phyloP scores from a whole-genome alignment of 1,284 basidiomycete genomes.

The Pseudozyma tsukubaensis region DNA sequence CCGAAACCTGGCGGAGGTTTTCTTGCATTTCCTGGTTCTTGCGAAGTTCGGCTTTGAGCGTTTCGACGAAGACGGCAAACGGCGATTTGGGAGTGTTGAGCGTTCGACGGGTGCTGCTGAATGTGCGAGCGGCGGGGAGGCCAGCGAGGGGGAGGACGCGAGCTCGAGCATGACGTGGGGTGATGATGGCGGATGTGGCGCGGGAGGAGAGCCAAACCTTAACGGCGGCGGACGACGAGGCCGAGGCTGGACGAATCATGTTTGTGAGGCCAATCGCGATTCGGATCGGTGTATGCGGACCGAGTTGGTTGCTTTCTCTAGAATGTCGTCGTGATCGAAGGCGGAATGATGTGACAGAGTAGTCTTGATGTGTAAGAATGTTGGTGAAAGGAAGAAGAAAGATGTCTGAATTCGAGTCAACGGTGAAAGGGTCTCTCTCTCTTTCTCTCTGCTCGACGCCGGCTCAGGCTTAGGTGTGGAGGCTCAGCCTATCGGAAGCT shows the following conservation, averaged over 20 bases:
- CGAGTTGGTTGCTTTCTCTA: no score
- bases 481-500: no score
- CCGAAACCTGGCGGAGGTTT: conserved; percentile 95
- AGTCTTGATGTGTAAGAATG: no score
- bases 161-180: conserved; percentile 13
- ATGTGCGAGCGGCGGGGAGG: conserved; percentile 4
- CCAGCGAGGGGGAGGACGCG: not conserved
- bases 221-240: conserved; percentile 5
- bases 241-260: conserved; percentile 24
- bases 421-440: conserved; percentile 1
- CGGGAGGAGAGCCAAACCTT: conserved; percentile 29
- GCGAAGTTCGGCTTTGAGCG: conserved; percentile 87
- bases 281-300: not conserved
- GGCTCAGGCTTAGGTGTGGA: no score
- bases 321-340: no score
- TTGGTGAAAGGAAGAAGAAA: not conserved
- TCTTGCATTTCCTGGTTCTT: conserved; percentile 96
- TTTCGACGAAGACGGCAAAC: conserved; percentile 95
- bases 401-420: conserved; percentile 1
- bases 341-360: no score
- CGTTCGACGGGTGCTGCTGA: conserved; percentile 9
- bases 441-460: not conserved
- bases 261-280: not conserved
- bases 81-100: conserved; percentile 74
- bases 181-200: conserved; percentile 13